Evolutionary conservation across 2,329 filamentous ascomycete species (phyloP).

Genomic region (Alternaria postmessia): DNA sequence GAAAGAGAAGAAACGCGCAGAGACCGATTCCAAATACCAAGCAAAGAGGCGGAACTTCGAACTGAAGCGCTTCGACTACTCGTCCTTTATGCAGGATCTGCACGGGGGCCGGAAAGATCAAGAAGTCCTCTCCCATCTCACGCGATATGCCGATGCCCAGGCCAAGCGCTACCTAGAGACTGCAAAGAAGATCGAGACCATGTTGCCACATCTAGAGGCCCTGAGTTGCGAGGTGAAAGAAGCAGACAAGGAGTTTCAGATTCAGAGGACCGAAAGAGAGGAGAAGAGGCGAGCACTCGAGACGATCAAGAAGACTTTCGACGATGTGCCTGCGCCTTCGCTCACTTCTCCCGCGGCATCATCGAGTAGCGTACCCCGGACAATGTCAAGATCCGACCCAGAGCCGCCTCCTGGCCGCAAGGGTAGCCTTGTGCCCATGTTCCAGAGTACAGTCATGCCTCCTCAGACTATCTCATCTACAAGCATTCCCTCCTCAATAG

Average conservation of each 20-base stretch:
- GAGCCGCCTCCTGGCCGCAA: conserved; percentile 41
- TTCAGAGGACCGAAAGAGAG: conserved; percentile 92
- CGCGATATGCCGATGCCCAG: conserved; percentile 91
- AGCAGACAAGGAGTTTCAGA: conserved; percentile 95
- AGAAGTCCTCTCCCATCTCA: conserved; percentile 92
- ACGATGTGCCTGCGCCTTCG: conserved; percentile 40
- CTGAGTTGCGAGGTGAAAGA: conserved; percentile 87
- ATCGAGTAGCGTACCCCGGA: conserved; percentile 35
- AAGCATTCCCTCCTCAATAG: conserved; percentile 32
- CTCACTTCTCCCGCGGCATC: conserved; percentile 31
- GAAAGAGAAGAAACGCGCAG: conserved; percentile 95
- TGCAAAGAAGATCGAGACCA: conserved; percentile 84
- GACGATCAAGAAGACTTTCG: conserved; percentile 72
- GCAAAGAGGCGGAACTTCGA: conserved; percentile 93
- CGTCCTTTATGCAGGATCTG: conserved; percentile 98
- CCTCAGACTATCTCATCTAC: conserved; percentile 36
- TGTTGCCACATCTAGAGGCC: conserved; percentile 89
- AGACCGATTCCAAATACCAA: conserved; percentile 97
- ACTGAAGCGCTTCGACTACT: conserved; percentile 97
- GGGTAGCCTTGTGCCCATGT: conserved; percentile 43
- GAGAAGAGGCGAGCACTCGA: conserved; percentile 91
- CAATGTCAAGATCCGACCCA: conserved; percentile 32
- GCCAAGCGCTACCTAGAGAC: conserved; percentile 82
- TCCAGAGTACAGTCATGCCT: conserved; percentile 46
- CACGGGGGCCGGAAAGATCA: conserved; percentile 98